phyloP scores from a whole-genome alignment of 176 grass and related monocot species.

The Aegilops speltoides region DNA sequence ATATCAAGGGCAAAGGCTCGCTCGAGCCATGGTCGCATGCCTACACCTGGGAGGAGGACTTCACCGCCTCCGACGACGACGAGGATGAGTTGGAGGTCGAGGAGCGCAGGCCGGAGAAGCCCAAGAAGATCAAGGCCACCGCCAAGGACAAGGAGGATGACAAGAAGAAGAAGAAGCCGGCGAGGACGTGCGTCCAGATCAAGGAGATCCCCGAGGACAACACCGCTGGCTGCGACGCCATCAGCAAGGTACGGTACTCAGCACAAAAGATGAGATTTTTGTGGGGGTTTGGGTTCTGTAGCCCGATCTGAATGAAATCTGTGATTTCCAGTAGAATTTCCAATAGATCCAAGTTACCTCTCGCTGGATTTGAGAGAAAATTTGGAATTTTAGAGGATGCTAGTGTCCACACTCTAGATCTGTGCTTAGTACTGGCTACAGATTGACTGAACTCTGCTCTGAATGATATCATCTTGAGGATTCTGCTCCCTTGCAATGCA shows the following conservation, averaged over 20 bases:
- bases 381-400: neutral
- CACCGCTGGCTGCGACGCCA: conserved; percentile 38
- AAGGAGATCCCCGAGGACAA: conserved; percentile 63
- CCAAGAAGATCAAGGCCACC: neutral
- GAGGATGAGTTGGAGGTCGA: too few species aligned
- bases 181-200: conserved; percentile 37
- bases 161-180: conserved; percentile 31
- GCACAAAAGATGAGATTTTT: neutral
- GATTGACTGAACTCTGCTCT: neutral
- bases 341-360: neutral
- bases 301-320: neutral
- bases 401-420: neutral
- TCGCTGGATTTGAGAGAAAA: neutral
- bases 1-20: conserved; percentile 73
- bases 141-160: neutral
- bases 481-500: neutral
- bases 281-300: too few species aligned
- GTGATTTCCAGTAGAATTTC: neutral
- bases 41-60: conserved; percentile 59
- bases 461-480: neutral
- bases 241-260: conserved; percentile 38
- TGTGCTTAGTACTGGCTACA: neutral
- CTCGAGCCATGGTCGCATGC: conserved; percentile 54
- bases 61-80: conserved; percentile 1
- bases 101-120: too few species aligned